Evolutionary conservation across 331 rosid species (phyloP).

Genomic region (Pyracantha coccinea): DNA sequence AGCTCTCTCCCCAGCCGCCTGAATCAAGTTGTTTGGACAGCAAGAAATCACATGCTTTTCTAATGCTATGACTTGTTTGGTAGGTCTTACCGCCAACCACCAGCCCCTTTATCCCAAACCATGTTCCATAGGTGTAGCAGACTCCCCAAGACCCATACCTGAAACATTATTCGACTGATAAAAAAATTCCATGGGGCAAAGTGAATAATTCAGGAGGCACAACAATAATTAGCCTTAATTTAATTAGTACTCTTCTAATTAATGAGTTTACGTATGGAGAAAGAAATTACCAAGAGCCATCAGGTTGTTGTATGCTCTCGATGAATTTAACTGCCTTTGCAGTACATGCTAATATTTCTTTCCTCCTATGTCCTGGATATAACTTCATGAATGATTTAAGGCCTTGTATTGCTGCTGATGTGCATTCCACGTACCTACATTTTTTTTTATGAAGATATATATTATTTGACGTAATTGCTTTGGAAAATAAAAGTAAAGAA

Average conservation of each 20-base stretch:
- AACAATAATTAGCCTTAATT: too few relatives aligned
- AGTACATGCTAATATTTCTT: conserved; percentile 45
- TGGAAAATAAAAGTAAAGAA: background rate
- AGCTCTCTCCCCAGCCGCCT: conserved; percentile 89
- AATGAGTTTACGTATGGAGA: background rate
- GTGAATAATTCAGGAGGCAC: too few relatives aligned
- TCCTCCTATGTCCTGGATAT: conserved; percentile 28
- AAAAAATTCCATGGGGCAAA: too few relatives aligned
- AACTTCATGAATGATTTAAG: conserved; percentile 35
- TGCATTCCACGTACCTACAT: conserved; percentile 59
- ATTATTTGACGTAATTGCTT: background rate
- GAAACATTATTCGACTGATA: background rate
- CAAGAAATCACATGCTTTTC: conserved; percentile 55
- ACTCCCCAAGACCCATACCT: conserved; percentile 88
- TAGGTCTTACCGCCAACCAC: conserved; percentile 40
- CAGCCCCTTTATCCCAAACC: conserved; percentile 71
- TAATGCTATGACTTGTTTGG: conserved; percentile 30
- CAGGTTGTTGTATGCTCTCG: conserved; percentile 36
- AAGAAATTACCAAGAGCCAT: conserved; percentile 64
- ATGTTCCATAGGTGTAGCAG: conserved; percentile 71
- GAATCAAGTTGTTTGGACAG: conserved; percentile 46
- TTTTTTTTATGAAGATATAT: background rate
- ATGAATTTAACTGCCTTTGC: conserved; percentile 38
- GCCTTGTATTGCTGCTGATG: conserved; percentile 53
- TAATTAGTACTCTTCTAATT: background rate